Base-by-base conservation (phyloP, 352 stramenopile species). In the Hyaloperonospora brassicae region DNA sequence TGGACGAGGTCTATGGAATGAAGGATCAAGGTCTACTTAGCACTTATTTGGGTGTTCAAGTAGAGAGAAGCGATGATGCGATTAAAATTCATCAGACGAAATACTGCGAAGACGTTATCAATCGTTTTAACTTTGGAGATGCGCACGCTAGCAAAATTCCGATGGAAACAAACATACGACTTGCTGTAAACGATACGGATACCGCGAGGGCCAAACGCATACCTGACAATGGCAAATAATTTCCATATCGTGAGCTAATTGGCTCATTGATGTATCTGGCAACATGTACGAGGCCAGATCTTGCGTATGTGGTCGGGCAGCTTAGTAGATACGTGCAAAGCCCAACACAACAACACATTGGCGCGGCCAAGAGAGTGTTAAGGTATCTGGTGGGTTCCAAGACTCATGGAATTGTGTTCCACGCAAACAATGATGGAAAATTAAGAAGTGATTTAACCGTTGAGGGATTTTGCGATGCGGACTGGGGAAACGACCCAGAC, bases 231-330 rank as follows among this genome's bases (percentile, higher is more conserved):
- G 48, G 38, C 1, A 48, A 47, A 25, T 44, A 2, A 8, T 56
- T 51, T 31, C 43, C 10, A 27, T 72, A 65, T 39, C 41, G 56
- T 10, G 50, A 55, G 13, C 23, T 50, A 0, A 31, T 70, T 7
- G 58, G 48, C 9, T 59, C 49, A 44, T 43, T 66, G 5, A 66
- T 74, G 66, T 71, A 69, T 31, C 34, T 71, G 12, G 55, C 54
- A 0, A 69, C 62, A 13, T 55, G 47, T 17, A 72, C 48, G 17
- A 54, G 49, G 3, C 43, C 58, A 13, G 66, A 70, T 23, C 30
- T 68, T 0, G 61, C 61, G 2, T 74, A 56, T 45, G 52, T 45
- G 11, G 17, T 74, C 2, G 57, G 47, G 0, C 58, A 70, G 24
- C n/a, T 70, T 2, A 70, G 65, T n/a, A 21, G 57, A 13, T 66